Conservation (phyloP, 306 rosid genomes). For the Cucumis hystrix region DNA sequence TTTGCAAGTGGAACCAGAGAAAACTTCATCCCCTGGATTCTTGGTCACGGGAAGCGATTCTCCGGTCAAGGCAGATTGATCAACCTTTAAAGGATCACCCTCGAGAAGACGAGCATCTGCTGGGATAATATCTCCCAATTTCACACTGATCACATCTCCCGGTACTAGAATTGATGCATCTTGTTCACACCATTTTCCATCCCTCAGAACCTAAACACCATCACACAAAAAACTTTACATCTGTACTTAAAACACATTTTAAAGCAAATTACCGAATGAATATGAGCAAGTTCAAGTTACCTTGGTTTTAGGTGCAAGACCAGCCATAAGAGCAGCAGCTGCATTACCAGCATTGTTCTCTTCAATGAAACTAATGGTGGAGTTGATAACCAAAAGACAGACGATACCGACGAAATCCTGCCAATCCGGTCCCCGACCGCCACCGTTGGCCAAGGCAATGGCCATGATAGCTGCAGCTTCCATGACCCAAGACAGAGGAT, state of each 20-base stretch:
- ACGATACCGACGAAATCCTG: conserved; percentile 87
- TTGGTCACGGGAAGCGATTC: conserved; percentile 95
- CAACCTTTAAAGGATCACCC: conserved; percentile 89
- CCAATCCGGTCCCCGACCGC: conserved; percentile 87
- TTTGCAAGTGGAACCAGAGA: conserved; percentile 97
- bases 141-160: conserved; percentile 87
- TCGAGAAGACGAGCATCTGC: conserved; percentile 99
- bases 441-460: conserved; percentile 91
- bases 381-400: conserved; percentile 73
- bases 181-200: conserved; percentile 83
- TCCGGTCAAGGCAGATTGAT: conserved; percentile 95
- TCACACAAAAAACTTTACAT: neutral
- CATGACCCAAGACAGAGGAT: conserved; percentile 99
- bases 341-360: conserved; percentile 99
- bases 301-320: conserved; percentile 98
- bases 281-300: conserved; percentile 19
- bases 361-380: conserved; percentile 95
- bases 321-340: conserved; percentile 98
- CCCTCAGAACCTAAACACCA: conserved; percentile 57
- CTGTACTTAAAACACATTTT: neutral
- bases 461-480: conserved; percentile 96
- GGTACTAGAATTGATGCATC: conserved; percentile 94
- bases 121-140: conserved; percentile 89
- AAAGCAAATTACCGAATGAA: neutral
- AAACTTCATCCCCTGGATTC: conserved; percentile 85